Evolutionary conservation across 208 protist species (phyloP), one percentile per base, ranked within the genome.

Genomic region (Leishmania aethiopica): DNA sequence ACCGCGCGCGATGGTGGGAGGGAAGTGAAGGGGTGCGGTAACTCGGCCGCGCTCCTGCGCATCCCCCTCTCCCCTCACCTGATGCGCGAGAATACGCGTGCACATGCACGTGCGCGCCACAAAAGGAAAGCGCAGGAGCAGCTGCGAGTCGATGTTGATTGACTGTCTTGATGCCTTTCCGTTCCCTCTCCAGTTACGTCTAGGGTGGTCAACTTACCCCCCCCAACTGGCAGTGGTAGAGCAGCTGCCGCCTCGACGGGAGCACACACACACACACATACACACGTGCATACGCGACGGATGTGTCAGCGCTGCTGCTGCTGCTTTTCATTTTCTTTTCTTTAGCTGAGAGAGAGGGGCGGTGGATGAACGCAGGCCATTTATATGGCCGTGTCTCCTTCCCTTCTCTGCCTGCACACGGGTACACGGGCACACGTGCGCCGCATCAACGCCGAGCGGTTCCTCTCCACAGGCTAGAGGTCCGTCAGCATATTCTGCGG

Each of bases 401-500:
- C 13, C 10, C 10, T 55, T 74, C 70, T 53, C 28, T 25, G 49
- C 8, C 17, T 53, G 19, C 28, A 37, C 17, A 32, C 25, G 6
- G 45, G n/a, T 35, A 42, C 35, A 70, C 64, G 17, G 42, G 42
- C 15, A 37, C 35, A 42, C 15, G 0, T 17, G n/a, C 6, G 0
- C 73, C 28, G 28, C 42, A 49, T 74, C 69, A 19, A 45, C 45
- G 25, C 42, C 28, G 40, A 74, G 28, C 25, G 22, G 47, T 28
- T 32, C 28, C 17, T 51, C 19, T 53, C 40, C 69, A 28, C 59
- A 10, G 53, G 28, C 64, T 89, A 93, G 66, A 94, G 83, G 35
- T 96, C 93, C 3, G 85, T 83, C 22, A 91, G 83, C 74, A 94
- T 90, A 40, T 89, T 82, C 70, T 86, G 86, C 66, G 93, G 86